Evolutionary conservation across 257 asterid species (phyloP), one percentile per base, ranked within the genome.

Genomic region (Solanum gandarillasii): DNA sequence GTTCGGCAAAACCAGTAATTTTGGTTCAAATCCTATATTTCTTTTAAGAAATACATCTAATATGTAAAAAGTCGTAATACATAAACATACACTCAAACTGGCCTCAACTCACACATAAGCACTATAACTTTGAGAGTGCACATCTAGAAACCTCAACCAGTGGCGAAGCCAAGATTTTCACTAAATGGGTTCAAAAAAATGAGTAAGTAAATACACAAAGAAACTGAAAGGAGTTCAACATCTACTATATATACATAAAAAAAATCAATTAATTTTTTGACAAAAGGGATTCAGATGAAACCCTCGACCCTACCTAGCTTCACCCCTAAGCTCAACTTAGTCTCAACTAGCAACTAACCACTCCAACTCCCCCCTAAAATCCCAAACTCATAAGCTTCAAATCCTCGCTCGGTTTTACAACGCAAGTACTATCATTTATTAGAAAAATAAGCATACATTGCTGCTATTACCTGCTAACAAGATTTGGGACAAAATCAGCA

Each of bases 401-500:
- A 11, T 65, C 20, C 18, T 65, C 20, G 18, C 72, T 65, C 4
- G 1, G 0, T 10, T 3, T 5, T 11, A n/a, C 12, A 62, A 9
- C 25, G 21, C 27, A 60, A 62, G 71, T 62, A 4, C 20, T 46
- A 65, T 11, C 29, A 62, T 27, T 12, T 68, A 27, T 68, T 3
- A 68, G 20, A 2, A 12, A 67, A 67, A 13, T 23, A 23, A 62
- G 6, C 5, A 23, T n/a, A 65, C 32, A 65, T 68, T 68, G 21
- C 75, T 27, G 8, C 23, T 12, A 29, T 70, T 29, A 96, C 99
- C 99, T 94, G 91, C 91, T 91, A 62, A 96, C 96, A 65, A 96
- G 98, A 94, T 96, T 96, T 31, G 99, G 98, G 87, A 96, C 93
- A 92, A 95, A 96, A 94, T 96, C 98, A 52, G 99, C 98, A 41